phyloP scores from a whole-genome alignment of 1,284 basidiomycete species.

The Papiliotrema nemorosa region DNA sequence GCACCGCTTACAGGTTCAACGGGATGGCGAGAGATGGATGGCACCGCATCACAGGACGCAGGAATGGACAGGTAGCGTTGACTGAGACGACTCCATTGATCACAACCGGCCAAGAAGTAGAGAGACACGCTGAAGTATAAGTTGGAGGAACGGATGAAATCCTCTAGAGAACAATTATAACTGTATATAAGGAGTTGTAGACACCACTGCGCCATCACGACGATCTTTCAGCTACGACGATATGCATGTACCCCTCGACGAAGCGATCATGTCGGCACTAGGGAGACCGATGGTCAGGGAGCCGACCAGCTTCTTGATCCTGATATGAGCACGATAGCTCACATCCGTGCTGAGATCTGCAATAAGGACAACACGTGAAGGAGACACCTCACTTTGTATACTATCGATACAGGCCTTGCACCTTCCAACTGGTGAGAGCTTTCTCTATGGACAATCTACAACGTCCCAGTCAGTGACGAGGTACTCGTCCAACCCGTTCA shows the following conservation, averaged over 20 bases:
- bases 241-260: no score
- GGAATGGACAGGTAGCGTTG: not conserved
- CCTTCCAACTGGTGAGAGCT: not conserved
- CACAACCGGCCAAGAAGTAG: not conserved
- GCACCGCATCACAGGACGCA: not conserved
- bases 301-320: no score
- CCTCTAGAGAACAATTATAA: not conserved
- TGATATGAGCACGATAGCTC: no score
- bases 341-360: no score
- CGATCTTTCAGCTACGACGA: no score
- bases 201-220: not conserved
- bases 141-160: not conserved
- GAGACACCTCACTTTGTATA: not conserved
- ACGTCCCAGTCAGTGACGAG: constrained; percentile 51
- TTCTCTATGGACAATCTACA: constrained; percentile 28
- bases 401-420: not conserved
- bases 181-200: not conserved
- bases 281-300: no score
- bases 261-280: no score
- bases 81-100: not conserved
- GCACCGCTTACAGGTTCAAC: no score
- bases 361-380: no score
- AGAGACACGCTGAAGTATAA: not conserved
- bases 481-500: constrained; percentile 48
- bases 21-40: not conserved